These are phyloP conservation scores for Leccinum fuscescens DNA, from an alignment of 1,284 basidiomycete species.

Conservation along the genomic window DNA sequence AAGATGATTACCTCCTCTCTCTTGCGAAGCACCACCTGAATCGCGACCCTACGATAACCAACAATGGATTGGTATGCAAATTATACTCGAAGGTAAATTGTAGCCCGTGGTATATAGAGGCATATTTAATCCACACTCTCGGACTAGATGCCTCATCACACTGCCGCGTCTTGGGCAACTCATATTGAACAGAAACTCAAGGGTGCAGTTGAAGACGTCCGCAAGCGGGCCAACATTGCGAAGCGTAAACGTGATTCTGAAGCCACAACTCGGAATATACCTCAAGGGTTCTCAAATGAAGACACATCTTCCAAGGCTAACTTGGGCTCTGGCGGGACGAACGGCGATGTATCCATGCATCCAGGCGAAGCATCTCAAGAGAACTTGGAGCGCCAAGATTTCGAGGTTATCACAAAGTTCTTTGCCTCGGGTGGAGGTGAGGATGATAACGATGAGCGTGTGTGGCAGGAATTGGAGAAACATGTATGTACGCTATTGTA, in stretches of 20 bases:
- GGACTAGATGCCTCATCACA: constrained; percentile 48
- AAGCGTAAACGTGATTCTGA: constrained; percentile 24
- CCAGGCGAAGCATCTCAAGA: constrained; percentile 5
- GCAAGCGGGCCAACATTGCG: constrained; percentile 35
- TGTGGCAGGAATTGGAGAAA: constrained; percentile 43
- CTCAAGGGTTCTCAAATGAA: not conserved
- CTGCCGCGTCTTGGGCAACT: constrained; percentile 37
- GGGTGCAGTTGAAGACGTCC: constrained; percentile 23
- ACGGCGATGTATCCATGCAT: not conserved
- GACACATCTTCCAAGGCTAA: constrained; percentile 1
- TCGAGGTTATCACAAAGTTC: constrained; percentile 49
- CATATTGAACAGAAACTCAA: constrained; percentile 31
- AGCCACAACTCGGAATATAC: not conserved
- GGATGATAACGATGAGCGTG: constrained; percentile 42
- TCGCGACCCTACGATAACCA: constrained; percentile 38
- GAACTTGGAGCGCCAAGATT: constrained; percentile 36
- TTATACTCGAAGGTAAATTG: constrained; percentile 41
- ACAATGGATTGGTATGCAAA: constrained; percentile 30
- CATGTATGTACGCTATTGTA: constrained; percentile 34
- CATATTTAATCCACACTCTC: not conserved
- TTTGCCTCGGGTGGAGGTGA: constrained; percentile 49
- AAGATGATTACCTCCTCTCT: constrained; percentile 41
- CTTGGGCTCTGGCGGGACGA: not conserved
- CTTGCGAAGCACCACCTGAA: constrained; percentile 38
- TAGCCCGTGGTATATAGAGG: not conserved